phyloP scores from a whole-genome alignment of 202 grass and related monocot genomes.

The Bolboschoenoplectus hybrid region DNA sequence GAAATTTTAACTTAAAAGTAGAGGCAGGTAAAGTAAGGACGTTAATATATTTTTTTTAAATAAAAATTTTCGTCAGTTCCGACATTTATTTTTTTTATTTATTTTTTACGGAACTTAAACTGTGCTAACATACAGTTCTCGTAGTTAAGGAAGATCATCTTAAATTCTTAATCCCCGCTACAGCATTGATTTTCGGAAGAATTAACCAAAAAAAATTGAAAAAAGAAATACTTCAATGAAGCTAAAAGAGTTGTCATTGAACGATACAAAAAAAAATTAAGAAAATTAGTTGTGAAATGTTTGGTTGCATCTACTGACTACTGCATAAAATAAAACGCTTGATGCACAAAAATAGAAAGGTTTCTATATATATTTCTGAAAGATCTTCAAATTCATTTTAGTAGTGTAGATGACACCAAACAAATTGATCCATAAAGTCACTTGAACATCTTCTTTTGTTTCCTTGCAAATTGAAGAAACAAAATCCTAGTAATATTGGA shows the following conservation, averaged over 20 bases:
- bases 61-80: no score
- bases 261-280: no score
- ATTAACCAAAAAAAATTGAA: no score
- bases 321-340: neutral
- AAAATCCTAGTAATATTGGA: slow-evolving; percentile 19
- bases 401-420: neutral
- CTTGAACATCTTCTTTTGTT: neutral
- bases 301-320: neutral
- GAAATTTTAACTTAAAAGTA: neutral
- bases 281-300: neutral
- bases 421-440: neutral
- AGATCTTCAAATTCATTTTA: slow-evolving; percentile 16
- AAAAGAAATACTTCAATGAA: no score
- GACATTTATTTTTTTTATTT: no score
- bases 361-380: slow-evolving; percentile 1
- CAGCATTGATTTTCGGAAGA: no score
- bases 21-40: neutral
- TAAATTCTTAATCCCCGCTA: no score
- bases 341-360: neutral
- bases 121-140: no score
- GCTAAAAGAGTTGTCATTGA: no score
- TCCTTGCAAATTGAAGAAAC: slow-evolving; percentile 19
- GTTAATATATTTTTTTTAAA: neutral
- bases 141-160: no score
- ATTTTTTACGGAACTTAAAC: no score